Conservation (phyloP, 2,329 filamentous ascomycete species). For the Parascedosporium putredinis region DNA sequence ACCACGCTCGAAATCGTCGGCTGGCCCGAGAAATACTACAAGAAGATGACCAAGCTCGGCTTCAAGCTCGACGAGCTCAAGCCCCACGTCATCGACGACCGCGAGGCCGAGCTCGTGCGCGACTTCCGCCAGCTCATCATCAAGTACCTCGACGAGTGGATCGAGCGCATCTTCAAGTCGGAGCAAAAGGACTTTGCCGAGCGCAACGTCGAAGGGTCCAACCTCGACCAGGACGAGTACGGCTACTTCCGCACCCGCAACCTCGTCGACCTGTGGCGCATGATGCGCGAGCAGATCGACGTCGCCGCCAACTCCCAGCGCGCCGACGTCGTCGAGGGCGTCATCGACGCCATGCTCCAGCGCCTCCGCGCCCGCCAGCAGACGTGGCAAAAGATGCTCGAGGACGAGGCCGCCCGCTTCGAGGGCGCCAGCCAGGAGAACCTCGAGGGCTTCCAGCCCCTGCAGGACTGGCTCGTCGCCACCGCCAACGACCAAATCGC, state of each 20-base stretch:
- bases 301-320: conserved; percentile 78
- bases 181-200: conserved; percentile 75
- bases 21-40: conserved; percentile 93
- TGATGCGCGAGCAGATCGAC: conserved; percentile 86
- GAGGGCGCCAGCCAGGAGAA: conserved; percentile 35
- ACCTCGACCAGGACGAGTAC: conserved; percentile 78
- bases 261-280: conserved; percentile 90
- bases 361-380: conserved; percentile 74
- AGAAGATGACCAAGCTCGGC: conserved; percentile 87
- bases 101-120: conserved; percentile 79
- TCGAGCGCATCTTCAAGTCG: conserved; percentile 78
- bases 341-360: conserved; percentile 91
- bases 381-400: conserved; percentile 78
- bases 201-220: conserved; percentile 60
- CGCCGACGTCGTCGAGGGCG: conserved; percentile 84
- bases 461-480: conserved; percentile 93
- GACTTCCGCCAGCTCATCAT: conserved; percentile 95
- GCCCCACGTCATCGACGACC: conserved; percentile 82
- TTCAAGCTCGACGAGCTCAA: conserved; percentile 65
- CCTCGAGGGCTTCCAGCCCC: conserved; percentile 59
- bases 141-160: conserved; percentile 93
- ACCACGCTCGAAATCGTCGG: conserved; percentile 88
- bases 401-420: conserved; percentile 72
- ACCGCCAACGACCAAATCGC: conserved; percentile 98
- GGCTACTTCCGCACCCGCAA: conserved; percentile 89